Conservation (phyloP, 163 green algal genomes). For the Volvox carteri region DNA sequence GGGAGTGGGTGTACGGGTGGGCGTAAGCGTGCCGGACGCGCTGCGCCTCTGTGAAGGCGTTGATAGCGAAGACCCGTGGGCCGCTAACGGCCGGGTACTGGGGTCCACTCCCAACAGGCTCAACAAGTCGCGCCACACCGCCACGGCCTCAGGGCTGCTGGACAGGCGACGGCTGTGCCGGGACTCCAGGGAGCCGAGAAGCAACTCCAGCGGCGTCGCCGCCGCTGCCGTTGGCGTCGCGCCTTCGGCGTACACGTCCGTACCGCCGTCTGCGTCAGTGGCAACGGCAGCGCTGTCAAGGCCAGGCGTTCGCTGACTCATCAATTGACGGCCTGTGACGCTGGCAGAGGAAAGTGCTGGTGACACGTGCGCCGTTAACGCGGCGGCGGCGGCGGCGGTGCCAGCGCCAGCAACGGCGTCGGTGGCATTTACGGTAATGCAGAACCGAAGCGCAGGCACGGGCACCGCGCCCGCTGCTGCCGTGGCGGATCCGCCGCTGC, state of each 20-base stretch:
- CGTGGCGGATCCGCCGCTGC: not conserved
- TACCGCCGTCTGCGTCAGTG: not conserved
- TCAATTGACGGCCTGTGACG: not conserved
- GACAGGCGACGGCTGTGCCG: constrained; percentile 22
- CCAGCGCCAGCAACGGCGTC: not conserved
- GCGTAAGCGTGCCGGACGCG: not conserved
- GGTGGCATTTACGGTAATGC: constrained; percentile 9
- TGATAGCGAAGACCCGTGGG: not conserved
- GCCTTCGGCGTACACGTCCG: not conserved
- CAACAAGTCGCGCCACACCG: constrained; percentile 49
- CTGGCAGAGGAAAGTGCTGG: not conserved
- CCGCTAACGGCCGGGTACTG: not conserved
- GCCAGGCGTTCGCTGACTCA: too few species aligned
- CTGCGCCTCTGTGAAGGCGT: not conserved
- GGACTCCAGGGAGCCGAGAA: constrained; percentile 23
- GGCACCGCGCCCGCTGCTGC: not conserved
- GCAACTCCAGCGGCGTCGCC: constrained; percentile 21
- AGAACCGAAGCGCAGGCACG: not conserved
- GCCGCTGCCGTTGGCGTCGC: not conserved
- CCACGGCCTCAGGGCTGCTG: constrained; percentile 37
- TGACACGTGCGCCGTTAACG: constrained; percentile 1
- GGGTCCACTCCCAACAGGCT: constrained; percentile 36
- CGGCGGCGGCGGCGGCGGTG: not conserved
- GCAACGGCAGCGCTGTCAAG: not conserved
- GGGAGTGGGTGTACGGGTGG: too few species aligned